phyloP scores from a whole-genome alignment of 805 yeast species.

The Ogataea angusta region DNA sequence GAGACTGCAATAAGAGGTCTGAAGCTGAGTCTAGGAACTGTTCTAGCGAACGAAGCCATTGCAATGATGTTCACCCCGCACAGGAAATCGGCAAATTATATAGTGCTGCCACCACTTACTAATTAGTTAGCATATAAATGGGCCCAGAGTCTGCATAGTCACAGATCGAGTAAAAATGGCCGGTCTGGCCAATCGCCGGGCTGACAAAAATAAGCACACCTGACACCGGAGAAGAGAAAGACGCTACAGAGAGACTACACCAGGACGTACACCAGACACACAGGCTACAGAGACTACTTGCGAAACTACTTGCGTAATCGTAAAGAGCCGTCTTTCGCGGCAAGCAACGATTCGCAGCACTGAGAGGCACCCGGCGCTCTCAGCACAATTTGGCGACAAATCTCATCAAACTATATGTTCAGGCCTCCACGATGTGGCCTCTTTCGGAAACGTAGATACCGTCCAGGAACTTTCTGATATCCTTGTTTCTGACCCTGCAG shows the following conservation, averaged over 20 bases:
- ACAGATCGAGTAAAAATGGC: background rate
- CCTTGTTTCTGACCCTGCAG: constrained; percentile 99
- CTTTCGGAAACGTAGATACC: constrained; percentile 99
- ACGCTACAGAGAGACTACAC: no score
- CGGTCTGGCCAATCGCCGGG: constrained; percentile 1
- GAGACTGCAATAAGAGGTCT: constrained; percentile 1
- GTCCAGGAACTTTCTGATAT: constrained; percentile 99
- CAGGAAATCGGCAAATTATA: background rate
- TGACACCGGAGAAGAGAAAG: background rate
- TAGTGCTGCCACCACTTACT: background rate
- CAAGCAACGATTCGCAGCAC: constrained; percentile 36
- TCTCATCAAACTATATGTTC: constrained; percentile 8
- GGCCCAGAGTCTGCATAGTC: background rate
- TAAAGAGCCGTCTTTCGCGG: constrained; percentile 32
- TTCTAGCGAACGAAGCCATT: constrained; percentile 7
- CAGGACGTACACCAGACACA: no score
- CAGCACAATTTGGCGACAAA: constrained; percentile 13
- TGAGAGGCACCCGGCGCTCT: constrained; percentile 29
- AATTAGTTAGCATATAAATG: background rate
- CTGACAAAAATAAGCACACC: background rate
- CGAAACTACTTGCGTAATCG: constrained; percentile 29
- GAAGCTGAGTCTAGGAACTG: background rate
- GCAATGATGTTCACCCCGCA: background rate
- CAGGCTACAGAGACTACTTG: background rate
- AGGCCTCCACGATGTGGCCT: constrained; percentile 70